Conservation (phyloP, 2,329 filamentous ascomycete genomes). For the Parastagonospora avenae region DNA sequence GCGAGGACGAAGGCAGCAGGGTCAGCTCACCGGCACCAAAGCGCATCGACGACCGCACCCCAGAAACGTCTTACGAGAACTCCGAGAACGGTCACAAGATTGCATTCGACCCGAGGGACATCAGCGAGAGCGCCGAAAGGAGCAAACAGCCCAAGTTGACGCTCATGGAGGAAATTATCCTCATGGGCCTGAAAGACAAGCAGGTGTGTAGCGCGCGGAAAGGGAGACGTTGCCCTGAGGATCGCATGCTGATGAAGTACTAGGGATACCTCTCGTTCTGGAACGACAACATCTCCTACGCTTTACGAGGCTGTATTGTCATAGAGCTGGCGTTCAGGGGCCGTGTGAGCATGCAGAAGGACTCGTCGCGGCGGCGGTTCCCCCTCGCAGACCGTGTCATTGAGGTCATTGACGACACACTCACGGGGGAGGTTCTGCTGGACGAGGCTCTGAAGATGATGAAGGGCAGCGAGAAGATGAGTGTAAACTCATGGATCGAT, state of each 20-base stretch:
- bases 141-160: constrained; percentile 98
- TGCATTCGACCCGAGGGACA: constrained; percentile 94
- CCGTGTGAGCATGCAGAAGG: constrained; percentile 98
- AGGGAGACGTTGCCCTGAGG: constrained; percentile 6
- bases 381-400: constrained; percentile 91
- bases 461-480: constrained; percentile 99
- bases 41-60: constrained; percentile 64
- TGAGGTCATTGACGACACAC: constrained; percentile 94
- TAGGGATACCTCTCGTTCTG: constrained; percentile 98
- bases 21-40: constrained; percentile 68
- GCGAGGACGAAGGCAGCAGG: constrained; percentile 67
- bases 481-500: constrained; percentile 98
- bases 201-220: constrained; percentile 67
- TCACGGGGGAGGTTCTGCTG: constrained; percentile 94
- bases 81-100: constrained; percentile 98
- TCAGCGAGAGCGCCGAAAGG: constrained; percentile 93
- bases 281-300: constrained; percentile 99
- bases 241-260: constrained; percentile 23
- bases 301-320: constrained; percentile 95
- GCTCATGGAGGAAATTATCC: constrained; percentile 95
- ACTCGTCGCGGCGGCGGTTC: constrained; percentile 87
- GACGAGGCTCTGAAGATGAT: constrained; percentile 99
- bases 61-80: constrained; percentile 85
- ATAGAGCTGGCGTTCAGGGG: constrained; percentile 96
- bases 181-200: constrained; percentile 97